A percentile compares a stretch with the other conserved stretches of the same genome.
These are phyloP conservation scores for Rhodofomes roseus DNA, from an alignment of 1,284 basidiomycete species.

Conservation along the genomic window DNA sequence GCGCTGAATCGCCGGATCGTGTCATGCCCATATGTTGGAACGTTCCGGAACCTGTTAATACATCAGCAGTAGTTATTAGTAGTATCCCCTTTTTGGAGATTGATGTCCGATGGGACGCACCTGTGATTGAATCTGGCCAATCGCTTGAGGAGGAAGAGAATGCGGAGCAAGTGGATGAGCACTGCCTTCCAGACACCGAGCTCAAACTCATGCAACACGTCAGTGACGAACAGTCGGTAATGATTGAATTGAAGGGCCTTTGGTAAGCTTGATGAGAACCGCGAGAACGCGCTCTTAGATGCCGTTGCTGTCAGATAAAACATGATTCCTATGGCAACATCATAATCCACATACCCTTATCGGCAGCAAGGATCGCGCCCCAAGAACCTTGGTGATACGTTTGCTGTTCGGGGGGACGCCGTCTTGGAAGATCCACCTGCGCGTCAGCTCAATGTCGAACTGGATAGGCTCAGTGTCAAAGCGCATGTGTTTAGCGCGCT, in stretches of 20 bases:
- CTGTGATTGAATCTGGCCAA: constrained; percentile 13
- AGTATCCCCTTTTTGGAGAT: too few species aligned
- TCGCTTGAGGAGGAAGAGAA: constrained; percentile 4
- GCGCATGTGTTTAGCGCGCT: not conserved
- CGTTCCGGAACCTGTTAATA: constrained; percentile 17
- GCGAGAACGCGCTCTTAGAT: constrained; percentile 28
- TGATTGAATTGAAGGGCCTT: constrained; percentile 21
- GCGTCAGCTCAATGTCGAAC: constrained; percentile 4
- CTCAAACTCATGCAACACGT: constrained; percentile 37
- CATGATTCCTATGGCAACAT: not conserved
- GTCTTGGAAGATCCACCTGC: constrained; percentile 13
- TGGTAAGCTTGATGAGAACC: constrained; percentile 4
- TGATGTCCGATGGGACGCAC: constrained; percentile 5
- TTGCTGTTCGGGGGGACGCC: constrained; percentile 3
- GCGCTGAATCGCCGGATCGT: constrained; percentile 24
- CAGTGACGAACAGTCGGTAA: constrained; percentile 28
- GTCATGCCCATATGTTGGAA: constrained; percentile 26
- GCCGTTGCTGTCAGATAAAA: not conserved
- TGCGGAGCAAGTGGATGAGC: constrained; percentile 6
- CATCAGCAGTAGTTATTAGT: too few species aligned
- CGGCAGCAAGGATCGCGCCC: not conserved
- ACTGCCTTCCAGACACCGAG: constrained; percentile 31
- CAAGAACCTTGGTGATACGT: constrained; percentile 13
- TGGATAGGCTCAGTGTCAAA: constrained; percentile 1
- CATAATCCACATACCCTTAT: not conserved